Base-by-base conservation (phyloP, 2,329 filamentous ascomycete genomes). In the Septoria petroselini region DNA sequence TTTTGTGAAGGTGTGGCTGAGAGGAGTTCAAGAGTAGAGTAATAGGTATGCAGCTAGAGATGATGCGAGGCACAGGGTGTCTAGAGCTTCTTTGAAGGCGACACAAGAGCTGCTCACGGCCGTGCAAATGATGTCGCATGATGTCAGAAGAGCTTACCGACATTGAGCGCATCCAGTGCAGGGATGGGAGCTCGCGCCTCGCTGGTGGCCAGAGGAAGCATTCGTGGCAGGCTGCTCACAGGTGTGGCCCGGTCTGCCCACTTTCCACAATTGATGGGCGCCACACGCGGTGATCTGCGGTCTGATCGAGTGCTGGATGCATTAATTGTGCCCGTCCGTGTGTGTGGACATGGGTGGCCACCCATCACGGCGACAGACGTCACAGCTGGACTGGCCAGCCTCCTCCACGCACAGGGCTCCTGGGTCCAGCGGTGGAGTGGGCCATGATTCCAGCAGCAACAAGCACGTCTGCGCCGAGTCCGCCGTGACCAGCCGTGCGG, bases 1-100 rank as follows among this genome's bases (percentile, higher is more conserved):
- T 44, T 44, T 25, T 45, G 19, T 41, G 41, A 46, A 46, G 33
- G 35, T 60, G 55, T 58, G 57, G 56, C 55, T 57, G 53, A 50
- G 49, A 34, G 44, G 30, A 21, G 54, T 29, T 30, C 25, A 52
- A 50, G 11, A 35, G 50, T 53, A 50, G n/a, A n/a, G 50, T 51
- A 54, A 54, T 59, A 57, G 53, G 50, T 48, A 50, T 48, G 41
- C 46, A 55, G 54, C 18, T 53, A 31, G 29, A 12, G 11, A 21
- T 11, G 9, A 27, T 19, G 39, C 30, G 40, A 43, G 39, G 53
- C 41, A 45, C 44, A 54, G 46, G 39, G 34, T 34, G 47, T 31
- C 41, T 15, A 38, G 34, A 29, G 42, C 30, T 45, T 30, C 45
- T 50, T n/a, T 44, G 41, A 48, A 23, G 21, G 33, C 39, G 42